phyloP scores from a whole-genome alignment of 495 filamentous ascomycete genomes.

The Neurospora sp. region DNA sequence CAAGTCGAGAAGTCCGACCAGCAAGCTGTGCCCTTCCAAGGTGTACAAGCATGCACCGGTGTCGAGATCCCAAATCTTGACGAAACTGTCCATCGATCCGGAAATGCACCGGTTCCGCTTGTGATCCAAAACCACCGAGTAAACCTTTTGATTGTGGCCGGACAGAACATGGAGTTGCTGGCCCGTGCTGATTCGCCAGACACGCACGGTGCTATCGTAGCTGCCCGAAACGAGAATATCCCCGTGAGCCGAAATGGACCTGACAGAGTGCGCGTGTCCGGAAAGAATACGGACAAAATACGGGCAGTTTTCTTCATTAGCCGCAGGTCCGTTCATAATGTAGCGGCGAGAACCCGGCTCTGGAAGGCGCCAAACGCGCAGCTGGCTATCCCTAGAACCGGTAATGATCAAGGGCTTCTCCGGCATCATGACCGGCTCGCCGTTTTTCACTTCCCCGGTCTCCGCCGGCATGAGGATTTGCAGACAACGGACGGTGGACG shows the following conservation, averaged over 20 bases:
- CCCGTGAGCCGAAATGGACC: constrained; percentile 89
- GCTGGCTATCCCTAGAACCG: constrained; percentile 87
- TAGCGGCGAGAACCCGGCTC: constrained; percentile 62
- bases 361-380: constrained; percentile 95
- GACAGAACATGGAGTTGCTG: constrained; percentile 79
- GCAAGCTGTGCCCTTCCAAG: constrained; percentile 85
- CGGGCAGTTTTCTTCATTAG: constrained; percentile 77
- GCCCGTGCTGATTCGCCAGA: constrained; percentile 96
- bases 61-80: constrained; percentile 97
- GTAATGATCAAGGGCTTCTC: constrained; percentile 93
- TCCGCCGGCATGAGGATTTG: constrained; percentile 86
- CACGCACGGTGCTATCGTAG: constrained; percentile 91
- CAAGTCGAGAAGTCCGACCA: constrained; percentile 86
- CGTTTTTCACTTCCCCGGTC: constrained; percentile 60
- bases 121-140: constrained; percentile 91
- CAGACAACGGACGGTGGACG: constrained; percentile 90
- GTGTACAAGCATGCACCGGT: constrained; percentile 79
- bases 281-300: constrained; percentile 84
- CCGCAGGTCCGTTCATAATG: constrained; percentile 62
- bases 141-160: constrained; percentile 89
- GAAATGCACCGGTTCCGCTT: constrained; percentile 92
- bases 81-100: constrained; percentile 94
- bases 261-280: constrained; percentile 91
- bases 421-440: constrained; percentile 77
- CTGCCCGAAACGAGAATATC: constrained; percentile 98